These are phyloP conservation scores for Fusarium tupiense DNA, from an alignment of 2,329 filamentous ascomycete species.

Conservation along the genomic window DNA sequence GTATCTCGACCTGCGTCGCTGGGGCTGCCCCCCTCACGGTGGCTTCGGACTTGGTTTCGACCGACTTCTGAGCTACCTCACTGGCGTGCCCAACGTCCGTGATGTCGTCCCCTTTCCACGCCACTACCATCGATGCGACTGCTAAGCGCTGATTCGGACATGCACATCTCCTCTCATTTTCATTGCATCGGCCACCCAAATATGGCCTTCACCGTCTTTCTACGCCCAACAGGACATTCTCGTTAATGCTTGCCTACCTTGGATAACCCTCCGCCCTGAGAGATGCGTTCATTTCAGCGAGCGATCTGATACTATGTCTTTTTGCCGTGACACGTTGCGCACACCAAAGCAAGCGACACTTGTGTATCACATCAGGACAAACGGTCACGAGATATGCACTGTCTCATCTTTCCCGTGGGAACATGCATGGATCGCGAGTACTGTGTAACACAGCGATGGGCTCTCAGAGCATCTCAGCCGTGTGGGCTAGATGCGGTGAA, in stretches of 20 bases:
- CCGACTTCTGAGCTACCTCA: conserved; percentile 83
- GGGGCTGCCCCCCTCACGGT: conserved; percentile 91
- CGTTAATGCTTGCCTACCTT: conserved; percentile 45
- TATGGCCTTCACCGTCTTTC: conserved; percentile 6
- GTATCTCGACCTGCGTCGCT: conserved; percentile 89
- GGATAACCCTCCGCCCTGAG: conserved; percentile 24
- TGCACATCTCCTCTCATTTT: neutral
- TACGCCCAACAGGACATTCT: conserved; percentile 13
- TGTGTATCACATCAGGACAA: conserved; percentile 21
- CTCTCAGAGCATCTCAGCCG: neutral
- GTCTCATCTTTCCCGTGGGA: conserved; percentile 6
- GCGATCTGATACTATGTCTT: conserved; percentile 37
- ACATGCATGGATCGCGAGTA: conserved; percentile 14
- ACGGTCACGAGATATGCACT: conserved; percentile 12
- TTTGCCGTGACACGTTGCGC: conserved; percentile 36
- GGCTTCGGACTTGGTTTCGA: conserved; percentile 94
- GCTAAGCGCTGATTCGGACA: conserved; percentile 47
- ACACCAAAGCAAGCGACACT: conserved; percentile 38
- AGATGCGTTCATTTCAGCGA: conserved; percentile 15
- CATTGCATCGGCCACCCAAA: neutral
- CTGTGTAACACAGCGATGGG: conserved; percentile 22
- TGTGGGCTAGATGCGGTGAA: conserved; percentile 30
- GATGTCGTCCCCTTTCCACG: conserved; percentile 89
- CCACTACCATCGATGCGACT: conserved; percentile 72
- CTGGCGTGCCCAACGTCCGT: conserved; percentile 82